A percentile compares a stretch with the other conserved stretches of the same genome.
These are phyloP conservation scores for Penicillium freii DNA, from an alignment of 2,329 filamentous ascomycete species.

Conservation along the genomic window DNA sequence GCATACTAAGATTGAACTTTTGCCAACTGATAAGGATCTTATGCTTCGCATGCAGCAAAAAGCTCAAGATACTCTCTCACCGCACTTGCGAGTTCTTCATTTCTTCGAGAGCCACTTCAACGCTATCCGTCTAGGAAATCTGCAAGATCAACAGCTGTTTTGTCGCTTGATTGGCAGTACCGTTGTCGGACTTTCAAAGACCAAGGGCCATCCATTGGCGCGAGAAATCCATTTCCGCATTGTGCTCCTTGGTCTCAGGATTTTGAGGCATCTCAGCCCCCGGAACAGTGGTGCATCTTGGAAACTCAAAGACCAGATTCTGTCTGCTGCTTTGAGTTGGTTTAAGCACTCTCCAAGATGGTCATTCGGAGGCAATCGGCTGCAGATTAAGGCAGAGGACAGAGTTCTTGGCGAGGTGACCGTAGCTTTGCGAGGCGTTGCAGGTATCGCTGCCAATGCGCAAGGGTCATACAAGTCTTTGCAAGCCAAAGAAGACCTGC, in stretches of 20 bases:
- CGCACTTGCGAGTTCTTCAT: constrained; percentile 80
- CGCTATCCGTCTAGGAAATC: constrained; percentile 79
- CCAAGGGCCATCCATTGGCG: constrained; percentile 77
- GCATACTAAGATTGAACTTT: constrained; percentile 86
- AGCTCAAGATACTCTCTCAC: constrained; percentile 78
- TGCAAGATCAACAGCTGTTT: constrained; percentile 78
- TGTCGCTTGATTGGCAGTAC: constrained; percentile 77
- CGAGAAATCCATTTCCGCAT: constrained; percentile 90
- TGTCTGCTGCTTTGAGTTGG: constrained; percentile 86
- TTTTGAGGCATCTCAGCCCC: constrained; percentile 69
- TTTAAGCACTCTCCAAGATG: constrained; percentile 80
- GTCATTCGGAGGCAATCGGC: constrained; percentile 91
- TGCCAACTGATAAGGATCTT: constrained; percentile 77
- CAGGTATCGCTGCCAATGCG: constrained; percentile 54
- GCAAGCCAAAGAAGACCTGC: constrained; percentile 76
- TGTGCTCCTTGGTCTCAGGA: constrained; percentile 74
- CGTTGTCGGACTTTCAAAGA: constrained; percentile 68
- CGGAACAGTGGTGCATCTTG: constrained; percentile 67
- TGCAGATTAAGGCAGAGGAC: constrained; percentile 92
- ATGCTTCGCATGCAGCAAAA: constrained; percentile 73
- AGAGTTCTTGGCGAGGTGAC: constrained; percentile 76
- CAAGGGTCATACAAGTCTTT: constrained; percentile 63
- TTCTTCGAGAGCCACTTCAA: constrained; percentile 95
- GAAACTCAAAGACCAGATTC: constrained; percentile 81
- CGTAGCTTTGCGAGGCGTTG: constrained; percentile 62